A percentile compares a stretch with the other conserved stretches of the same genome.
Conservation (phyloP, 31 red algal species). For the Asparagopsis taxiformis region DNA sequence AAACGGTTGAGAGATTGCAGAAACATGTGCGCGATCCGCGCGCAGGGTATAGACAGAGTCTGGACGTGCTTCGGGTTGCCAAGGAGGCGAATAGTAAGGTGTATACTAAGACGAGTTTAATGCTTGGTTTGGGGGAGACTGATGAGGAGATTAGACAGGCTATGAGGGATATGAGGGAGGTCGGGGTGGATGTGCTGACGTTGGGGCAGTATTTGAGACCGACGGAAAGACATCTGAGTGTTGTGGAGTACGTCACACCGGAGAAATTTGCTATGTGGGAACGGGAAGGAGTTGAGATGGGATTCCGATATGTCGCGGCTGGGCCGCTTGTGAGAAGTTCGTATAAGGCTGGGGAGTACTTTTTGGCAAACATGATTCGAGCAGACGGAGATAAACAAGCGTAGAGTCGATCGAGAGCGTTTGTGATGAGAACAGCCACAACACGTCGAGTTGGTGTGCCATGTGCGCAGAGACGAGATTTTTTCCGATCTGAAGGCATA, state of each 20-base stretch:
- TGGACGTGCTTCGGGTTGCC: conserved; percentile 58
- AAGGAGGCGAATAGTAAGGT: conserved; percentile 37
- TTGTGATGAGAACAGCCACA: neutral
- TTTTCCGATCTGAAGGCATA: neutral
- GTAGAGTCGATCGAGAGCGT: neutral
- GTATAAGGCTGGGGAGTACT: conserved; percentile 97
- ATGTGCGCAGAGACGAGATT: neutral
- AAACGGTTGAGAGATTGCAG: conserved; percentile 90
- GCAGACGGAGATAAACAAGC: neutral
- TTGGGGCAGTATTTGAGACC: conserved; percentile 97
- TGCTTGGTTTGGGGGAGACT: conserved; percentile 98
- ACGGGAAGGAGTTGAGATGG: conserved; percentile 66
- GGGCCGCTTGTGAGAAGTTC: conserved; percentile 92
- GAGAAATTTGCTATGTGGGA: conserved; percentile 87
- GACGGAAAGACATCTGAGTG: conserved; percentile 72
- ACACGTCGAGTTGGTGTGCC: neutral
- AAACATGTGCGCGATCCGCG: conserved; percentile 77
- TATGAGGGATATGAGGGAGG: conserved; percentile 67
- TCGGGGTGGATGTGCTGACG: conserved; percentile 91
- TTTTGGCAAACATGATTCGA: conserved; percentile 73
- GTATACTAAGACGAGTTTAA: conserved; percentile 89
- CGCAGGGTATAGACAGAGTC: conserved; percentile 83
- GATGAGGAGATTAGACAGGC: conserved; percentile 76
- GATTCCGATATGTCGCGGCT: conserved; percentile 89
- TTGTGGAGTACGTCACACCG: conserved; percentile 87